Percentiles rank a stretch among this genome's conserved stretches.
Evolutionary conservation across 495 filamentous ascomycete species (phyloP).

Genomic region (Neurospora sp.): DNA sequence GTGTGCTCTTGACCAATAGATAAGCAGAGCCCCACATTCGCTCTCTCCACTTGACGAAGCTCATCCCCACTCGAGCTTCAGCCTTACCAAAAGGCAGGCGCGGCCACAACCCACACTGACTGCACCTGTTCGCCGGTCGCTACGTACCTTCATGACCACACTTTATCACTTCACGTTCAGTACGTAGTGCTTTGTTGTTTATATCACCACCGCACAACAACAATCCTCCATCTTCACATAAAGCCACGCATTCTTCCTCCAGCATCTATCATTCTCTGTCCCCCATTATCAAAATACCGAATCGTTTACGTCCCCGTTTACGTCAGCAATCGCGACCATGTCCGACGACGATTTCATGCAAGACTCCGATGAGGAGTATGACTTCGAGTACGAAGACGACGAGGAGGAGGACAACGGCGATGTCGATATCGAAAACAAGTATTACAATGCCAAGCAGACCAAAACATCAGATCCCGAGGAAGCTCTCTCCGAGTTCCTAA

Average conservation of each 20-base stretch:
- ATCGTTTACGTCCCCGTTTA: neutral
- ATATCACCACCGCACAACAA: neutral
- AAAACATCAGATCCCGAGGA: conserved; percentile 79
- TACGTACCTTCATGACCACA: neutral
- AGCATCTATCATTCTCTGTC: neutral
- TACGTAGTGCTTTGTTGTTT: neutral
- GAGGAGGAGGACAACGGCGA: conserved; percentile 82
- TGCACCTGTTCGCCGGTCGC: neutral
- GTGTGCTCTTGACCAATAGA: conserved; percentile 7
- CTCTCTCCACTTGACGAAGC: conserved; percentile 1
- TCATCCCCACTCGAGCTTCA: conserved; percentile 8
- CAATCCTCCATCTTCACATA: neutral
- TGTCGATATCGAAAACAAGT: conserved; percentile 97
- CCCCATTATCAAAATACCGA: neutral
- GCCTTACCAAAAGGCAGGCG: conserved; percentile 9
- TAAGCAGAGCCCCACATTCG: conserved; percentile 15
- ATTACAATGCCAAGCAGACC: conserved; percentile 98
- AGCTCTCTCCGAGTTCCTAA: conserved; percentile 84
- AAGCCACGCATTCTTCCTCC: neutral
- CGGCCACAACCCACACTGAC: neutral
- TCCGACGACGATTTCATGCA: conserved; percentile 99
- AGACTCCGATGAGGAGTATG: conserved; percentile 92
- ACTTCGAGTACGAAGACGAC: conserved; percentile 91
- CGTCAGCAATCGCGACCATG: conserved; percentile 42
- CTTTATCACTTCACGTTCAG: neutral